Evolutionary conservation across 2,329 filamentous ascomycete species (phyloP), one percentile per base, ranked within the genome.

Genomic region (Huntiella abstrusa): DNA sequence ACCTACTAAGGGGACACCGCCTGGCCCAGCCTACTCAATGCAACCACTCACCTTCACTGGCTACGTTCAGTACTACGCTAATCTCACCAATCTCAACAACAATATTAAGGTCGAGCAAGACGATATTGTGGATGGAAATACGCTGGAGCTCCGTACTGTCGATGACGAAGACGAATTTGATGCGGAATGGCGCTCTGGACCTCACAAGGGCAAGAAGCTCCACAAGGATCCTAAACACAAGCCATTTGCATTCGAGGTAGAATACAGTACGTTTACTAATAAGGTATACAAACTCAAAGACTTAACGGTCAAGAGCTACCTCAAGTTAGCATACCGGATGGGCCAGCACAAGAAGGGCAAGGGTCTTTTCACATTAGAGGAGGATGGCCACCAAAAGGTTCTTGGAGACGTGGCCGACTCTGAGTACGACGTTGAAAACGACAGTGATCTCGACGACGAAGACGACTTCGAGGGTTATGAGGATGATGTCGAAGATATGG

Each of bases 1-100:
- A 1, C 91, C 91, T 2, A 74, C 83, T 0, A 77, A 80, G 54
- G 71, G 72, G 2, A 63, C 80, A 5, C 75, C 75, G 4, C 88
- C 88, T 0, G 91, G 91, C 0, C 91, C 91, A 0, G 91, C 84
- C 5, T 96, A 98, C 61, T 85, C 79, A 15, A 77, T 81, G 5
- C 91, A 98, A 58, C 67, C 83, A 0, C 67, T 96, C 34, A 83
- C 84, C 0, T 67, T 87, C 51, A 69, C 80, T 3, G 77, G 83
- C 4, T 95, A 85, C 60, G 85, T 77, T 3, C 91, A 98, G 56
- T 95, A 92, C 60, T 95, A 77, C 60, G 86, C 88, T 51, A 98
- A 98, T 59, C 65, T 98, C n/a, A 96, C 88, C 0, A 65, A 75
- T 49, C 79, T 94, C 62, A 92, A 96, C 62, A 83, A 86, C 54